These are phyloP conservation scores for Schwanniomyces polymorphus DNA, from an alignment of 805 yeast species.

Conservation along the genomic window DNA sequence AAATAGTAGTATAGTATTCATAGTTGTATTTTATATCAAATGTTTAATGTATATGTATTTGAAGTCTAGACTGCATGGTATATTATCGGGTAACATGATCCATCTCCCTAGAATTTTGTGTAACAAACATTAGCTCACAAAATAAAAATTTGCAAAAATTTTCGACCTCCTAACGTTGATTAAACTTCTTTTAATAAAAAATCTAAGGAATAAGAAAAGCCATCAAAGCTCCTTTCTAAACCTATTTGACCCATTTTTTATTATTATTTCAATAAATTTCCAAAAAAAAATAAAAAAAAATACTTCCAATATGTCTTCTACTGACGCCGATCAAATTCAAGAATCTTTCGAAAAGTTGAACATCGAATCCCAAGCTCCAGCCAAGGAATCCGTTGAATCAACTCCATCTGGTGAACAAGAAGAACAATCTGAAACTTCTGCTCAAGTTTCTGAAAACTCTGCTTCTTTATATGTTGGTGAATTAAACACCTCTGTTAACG, in stretches of 20 bases:
- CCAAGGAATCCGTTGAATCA: conserved; percentile 25
- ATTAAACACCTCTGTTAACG: conserved; percentile 87
- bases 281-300: conserved; percentile 13
- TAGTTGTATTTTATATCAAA: conserved; percentile 1
- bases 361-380: conserved; percentile 32
- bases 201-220: conserved; percentile 5
- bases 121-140: conserved; percentile 7
- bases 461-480: conserved; percentile 98
- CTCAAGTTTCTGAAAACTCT: conserved; percentile 53
- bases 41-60: not conserved
- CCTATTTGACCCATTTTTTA: conserved; percentile 6
- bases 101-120: conserved; percentile 5
- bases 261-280: conserved; percentile 9
- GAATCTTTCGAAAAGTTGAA: conserved; percentile 50
- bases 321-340: conserved; percentile 46
- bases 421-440: conserved; percentile 28
- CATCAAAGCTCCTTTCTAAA: conserved; percentile 6
- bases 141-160: conserved; percentile 8
- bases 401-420: conserved; percentile 30
- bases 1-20: conserved; percentile 5
- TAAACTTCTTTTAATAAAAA: conserved; percentile 2
- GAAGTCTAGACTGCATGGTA: not conserved
- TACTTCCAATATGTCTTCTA: conserved; percentile 15
- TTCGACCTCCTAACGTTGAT: conserved; percentile 3
- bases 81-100: conserved; percentile 4